These are phyloP conservation scores for Moesziomyces aphidis DNA, from an alignment of 1,284 basidiomycete species.

Conservation along the genomic window DNA sequence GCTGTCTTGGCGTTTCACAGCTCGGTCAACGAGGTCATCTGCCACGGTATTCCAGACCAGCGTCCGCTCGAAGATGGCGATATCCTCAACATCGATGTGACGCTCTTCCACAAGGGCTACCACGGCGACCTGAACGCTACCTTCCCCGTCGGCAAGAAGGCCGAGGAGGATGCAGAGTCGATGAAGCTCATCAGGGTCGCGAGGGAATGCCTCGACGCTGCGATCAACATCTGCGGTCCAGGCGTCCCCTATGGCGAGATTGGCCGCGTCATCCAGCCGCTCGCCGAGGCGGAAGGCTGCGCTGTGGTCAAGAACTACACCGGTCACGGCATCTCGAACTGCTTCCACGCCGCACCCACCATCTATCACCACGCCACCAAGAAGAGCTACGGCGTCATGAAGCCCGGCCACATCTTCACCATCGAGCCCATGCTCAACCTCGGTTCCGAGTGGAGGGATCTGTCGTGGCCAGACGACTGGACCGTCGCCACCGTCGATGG, in stretches of 20 bases:
- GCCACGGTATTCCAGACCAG: constrained; percentile 77
- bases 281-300: constrained; percentile 70
- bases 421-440: constrained; percentile 68
- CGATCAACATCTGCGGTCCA: constrained; percentile 81
- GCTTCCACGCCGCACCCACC: constrained; percentile 86
- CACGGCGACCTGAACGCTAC: constrained; percentile 67
- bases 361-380: constrained; percentile 76
- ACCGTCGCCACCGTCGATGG: constrained; percentile 64
- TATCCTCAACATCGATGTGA: constrained; percentile 71
- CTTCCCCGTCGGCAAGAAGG: constrained; percentile 62
- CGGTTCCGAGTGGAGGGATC: constrained; percentile 55
- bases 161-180: constrained; percentile 48
- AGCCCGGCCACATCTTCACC: constrained; percentile 63
- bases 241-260: constrained; percentile 80
- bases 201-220: constrained; percentile 76
- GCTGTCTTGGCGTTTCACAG: not conserved
- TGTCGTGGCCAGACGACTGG: constrained; percentile 68
- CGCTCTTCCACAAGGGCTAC: constrained; percentile 71
- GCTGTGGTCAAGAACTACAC: constrained; percentile 81
- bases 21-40: constrained; percentile 95
- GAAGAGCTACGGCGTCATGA: constrained; percentile 66
- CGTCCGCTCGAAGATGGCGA: constrained; percentile 58
- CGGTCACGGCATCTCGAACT: constrained; percentile 86
- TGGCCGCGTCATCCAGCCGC: constrained; percentile 78
- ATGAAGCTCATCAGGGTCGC: constrained; percentile 63